These are phyloP conservation scores for Candida lessepsii DNA, from an alignment of 805 yeast genomes.

Conservation along the genomic window DNA sequence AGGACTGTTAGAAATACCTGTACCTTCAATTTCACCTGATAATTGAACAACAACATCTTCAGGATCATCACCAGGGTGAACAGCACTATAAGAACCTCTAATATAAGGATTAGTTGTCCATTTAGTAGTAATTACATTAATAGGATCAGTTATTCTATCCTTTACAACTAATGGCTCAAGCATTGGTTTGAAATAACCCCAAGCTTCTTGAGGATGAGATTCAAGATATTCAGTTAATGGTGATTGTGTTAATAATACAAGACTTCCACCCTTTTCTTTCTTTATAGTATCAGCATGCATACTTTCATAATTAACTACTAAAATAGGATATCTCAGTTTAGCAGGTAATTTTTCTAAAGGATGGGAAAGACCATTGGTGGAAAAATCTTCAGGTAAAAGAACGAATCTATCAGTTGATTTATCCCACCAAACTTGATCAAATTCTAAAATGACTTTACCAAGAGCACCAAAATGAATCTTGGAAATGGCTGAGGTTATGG, in stretches of 20 bases:
- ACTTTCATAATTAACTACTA: slow-evolving; percentile 58
- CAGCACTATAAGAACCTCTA: slow-evolving; percentile 79
- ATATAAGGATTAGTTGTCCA: slow-evolving; percentile 84
- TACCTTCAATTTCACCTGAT: slow-evolving; percentile 37
- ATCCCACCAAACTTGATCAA: slow-evolving; percentile 44
- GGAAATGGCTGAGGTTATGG: slow-evolving; percentile 20
- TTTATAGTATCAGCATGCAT: slow-evolving; percentile 22
- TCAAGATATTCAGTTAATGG: slow-evolving; percentile 66
- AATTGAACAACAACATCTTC: slow-evolving; percentile 60
- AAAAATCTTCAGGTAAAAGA: slow-evolving; percentile 18
- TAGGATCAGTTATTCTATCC: slow-evolving; percentile 22
- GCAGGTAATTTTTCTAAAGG: slow-evolving; percentile 26
- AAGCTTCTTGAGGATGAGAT: slow-evolving; percentile 49
- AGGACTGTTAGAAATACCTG: slow-evolving; percentile 39
- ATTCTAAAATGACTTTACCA: slow-evolving; percentile 45
- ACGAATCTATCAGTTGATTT: slow-evolving; percentile 42
- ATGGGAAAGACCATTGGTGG: slow-evolving; percentile 5
- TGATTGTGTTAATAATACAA: slow-evolving; percentile 69
- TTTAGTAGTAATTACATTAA: slow-evolving; percentile 47
- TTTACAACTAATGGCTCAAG: slow-evolving; percentile 27
- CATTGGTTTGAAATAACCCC: slow-evolving; percentile 59
- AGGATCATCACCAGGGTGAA: slow-evolving; percentile 69
- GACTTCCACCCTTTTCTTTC: slow-evolving; percentile 40
- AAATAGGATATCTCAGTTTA: slow-evolving; percentile 60
- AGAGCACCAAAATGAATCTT: slow-evolving; percentile 37